Conservation (phyloP, 106 monocot genomes). For the Allium sativum region DNA sequence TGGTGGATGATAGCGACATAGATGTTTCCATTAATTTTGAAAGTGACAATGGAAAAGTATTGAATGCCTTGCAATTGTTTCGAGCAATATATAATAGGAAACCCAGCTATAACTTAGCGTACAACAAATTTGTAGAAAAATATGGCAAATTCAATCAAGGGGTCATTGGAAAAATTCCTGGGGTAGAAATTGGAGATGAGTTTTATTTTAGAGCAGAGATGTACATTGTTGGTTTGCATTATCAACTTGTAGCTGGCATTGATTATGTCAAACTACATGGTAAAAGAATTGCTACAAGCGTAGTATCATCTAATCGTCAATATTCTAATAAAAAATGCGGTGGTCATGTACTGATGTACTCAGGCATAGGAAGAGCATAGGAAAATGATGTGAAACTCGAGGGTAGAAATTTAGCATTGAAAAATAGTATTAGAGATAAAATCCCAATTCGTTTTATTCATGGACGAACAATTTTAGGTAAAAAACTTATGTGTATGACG, state of each 20-base stretch:
- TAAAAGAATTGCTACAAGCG: conserved; percentile 34
- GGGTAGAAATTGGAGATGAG: conserved; percentile 54
- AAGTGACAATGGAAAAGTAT: conserved; percentile 10
- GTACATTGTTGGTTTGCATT: conserved; percentile 41
- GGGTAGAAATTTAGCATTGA: conserved; percentile 31
- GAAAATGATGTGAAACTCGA: conserved; percentile 25
- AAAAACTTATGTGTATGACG: conserved; percentile 51
- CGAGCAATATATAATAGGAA: conserved; percentile 17
- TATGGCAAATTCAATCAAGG: background rate
- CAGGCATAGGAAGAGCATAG: conserved; percentile 16
- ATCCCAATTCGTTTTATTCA: conserved; percentile 51
- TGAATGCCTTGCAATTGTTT: conserved; percentile 11
- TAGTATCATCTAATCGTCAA: conserved; percentile 34
- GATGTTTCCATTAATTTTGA: background rate
- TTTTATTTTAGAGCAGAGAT: conserved; percentile 49
- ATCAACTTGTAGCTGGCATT: conserved; percentile 18
- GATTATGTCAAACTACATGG: conserved; percentile 26
- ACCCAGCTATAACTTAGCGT: conserved; percentile 15
- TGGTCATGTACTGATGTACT: conserved; percentile 35
- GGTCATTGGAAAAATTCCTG: conserved; percentile 46
- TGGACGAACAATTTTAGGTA: conserved; percentile 16
- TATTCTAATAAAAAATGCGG: conserved; percentile 13
- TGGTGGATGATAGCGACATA: background rate
- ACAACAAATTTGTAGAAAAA: conserved; percentile 27
- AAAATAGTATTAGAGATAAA: conserved; percentile 40